A percentile compares a stretch with the other conserved stretches of the same genome.
phyloP scores from a whole-genome alignment of 2,329 filamentous ascomycete genomes.

The Fusarium oligoseptatum region DNA sequence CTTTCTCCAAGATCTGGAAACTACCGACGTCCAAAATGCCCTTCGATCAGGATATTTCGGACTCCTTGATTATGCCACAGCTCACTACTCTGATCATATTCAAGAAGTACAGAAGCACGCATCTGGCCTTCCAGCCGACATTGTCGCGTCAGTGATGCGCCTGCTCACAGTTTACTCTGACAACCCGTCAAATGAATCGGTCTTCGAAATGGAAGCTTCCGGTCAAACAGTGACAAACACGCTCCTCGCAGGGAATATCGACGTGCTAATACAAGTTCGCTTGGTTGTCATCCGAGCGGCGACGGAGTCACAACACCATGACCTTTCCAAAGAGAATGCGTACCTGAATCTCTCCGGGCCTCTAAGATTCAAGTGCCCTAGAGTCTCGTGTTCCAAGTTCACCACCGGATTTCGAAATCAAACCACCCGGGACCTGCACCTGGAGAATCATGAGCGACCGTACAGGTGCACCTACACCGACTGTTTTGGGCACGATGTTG shows the following conservation, averaged over 20 bases:
- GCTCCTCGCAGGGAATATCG: background rate
- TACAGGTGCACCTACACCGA: rapidly evolving
- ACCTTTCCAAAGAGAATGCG: background rate
- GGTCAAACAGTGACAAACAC: background rate
- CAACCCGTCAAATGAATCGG: background rate
- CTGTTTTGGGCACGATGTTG: background rate
- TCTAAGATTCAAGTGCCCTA: background rate
- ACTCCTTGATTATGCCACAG: background rate
- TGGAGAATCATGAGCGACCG: rapidly evolving
- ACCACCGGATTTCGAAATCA: rapidly evolving
- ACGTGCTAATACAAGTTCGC: background rate
- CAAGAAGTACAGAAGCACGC: background rate
- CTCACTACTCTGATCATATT: background rate
- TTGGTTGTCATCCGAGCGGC: background rate
- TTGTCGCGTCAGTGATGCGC: background rate
- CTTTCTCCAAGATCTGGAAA: rapidly evolving
- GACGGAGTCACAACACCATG: background rate
- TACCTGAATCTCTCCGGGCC: rapidly evolving
- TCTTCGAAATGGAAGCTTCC: background rate
- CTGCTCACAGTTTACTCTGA: background rate
- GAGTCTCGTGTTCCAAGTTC: background rate
- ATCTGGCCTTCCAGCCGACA: background rate
- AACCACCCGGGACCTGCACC: rapidly evolving
- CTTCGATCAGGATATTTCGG: background rate
- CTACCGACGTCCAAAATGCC: rapidly evolving